Percentiles rank a stretch among this genome's conserved stretches.
phyloP scores from a whole-genome alignment of 2,329 filamentous ascomycete genomes.

The Cadophora luteo-olivacea region DNA sequence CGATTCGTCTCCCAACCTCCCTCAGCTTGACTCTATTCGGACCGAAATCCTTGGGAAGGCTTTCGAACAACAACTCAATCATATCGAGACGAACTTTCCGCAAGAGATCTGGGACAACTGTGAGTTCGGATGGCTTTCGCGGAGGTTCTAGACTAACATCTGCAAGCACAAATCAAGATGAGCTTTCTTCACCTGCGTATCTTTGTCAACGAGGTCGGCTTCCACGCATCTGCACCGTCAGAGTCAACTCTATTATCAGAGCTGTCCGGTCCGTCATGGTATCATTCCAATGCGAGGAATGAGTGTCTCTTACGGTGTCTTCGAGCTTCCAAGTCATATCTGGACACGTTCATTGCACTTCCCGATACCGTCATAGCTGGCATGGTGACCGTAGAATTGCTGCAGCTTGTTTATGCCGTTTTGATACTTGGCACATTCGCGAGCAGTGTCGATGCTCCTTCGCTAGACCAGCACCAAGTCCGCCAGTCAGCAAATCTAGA shows the following conservation, averaged over 20 bases:
- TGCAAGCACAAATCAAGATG: constrained; percentile 27
- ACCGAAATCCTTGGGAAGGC: constrained; percentile 39
- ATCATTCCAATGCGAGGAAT: constrained; percentile 31
- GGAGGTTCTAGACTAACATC: constrained; percentile 4
- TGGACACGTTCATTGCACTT: constrained; percentile 32
- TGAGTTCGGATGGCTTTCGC: constrained; percentile 20
- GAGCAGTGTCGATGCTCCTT: constrained; percentile 21
- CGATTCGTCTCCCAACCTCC: constrained; percentile 26
- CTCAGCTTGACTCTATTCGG: constrained; percentile 34
- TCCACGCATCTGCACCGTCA: constrained; percentile 33
- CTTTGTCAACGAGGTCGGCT: constrained; percentile 39
- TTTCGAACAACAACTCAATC: constrained; percentile 37
- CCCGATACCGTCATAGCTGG: neutral
- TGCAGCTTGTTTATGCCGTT: constrained; percentile 33
- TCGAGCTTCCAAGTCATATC: constrained; percentile 31
- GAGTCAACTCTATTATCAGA: constrained; percentile 4
- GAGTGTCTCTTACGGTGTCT: constrained; percentile 33
- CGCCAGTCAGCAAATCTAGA: constrained; percentile 28
- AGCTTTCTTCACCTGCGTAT: constrained; percentile 31
- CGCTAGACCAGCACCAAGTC: constrained; percentile 22
- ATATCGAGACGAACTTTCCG: constrained; percentile 36
- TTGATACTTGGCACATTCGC: constrained; percentile 34
- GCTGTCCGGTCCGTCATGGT: constrained; percentile 29
- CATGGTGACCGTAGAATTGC: constrained; percentile 28
- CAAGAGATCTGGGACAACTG: constrained; percentile 35